Conservation (phyloP, 768 basidiomycete species). For the Fistulinella prunicolor region DNA sequence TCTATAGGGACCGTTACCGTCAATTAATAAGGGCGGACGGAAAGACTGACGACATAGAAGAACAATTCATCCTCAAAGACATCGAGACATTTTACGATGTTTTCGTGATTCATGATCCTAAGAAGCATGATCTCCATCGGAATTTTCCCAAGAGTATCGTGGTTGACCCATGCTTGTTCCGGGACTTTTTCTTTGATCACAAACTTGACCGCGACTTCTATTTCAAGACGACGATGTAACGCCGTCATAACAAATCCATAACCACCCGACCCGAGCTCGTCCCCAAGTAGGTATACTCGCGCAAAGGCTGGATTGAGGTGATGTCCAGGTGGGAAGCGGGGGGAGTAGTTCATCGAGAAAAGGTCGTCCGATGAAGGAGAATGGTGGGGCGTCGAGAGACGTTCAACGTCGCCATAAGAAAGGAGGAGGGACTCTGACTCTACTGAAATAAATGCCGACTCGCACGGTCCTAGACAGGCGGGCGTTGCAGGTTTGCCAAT, state of each 20-base stretch:
- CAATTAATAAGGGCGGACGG: neutral
- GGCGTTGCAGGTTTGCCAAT: neutral
- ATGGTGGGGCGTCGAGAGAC: constrained; percentile 1
- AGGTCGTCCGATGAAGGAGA: constrained; percentile 13
- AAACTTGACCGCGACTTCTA: constrained; percentile 92
- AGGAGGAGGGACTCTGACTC: constrained; percentile 25
- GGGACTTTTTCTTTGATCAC: constrained; percentile 76
- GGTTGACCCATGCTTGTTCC: constrained; percentile 51
- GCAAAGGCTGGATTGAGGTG: constrained; percentile 59
- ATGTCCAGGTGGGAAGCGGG: constrained; percentile 61
- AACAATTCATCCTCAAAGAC: constrained; percentile 80
- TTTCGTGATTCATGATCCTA: constrained; percentile 68
- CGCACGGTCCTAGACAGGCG: neutral
- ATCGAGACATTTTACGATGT: constrained; percentile 80
- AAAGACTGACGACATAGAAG: constrained; percentile 75
- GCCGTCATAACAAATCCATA: constrained; percentile 96
- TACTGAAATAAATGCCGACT: neutral
- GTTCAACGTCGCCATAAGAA: constrained; percentile 10
- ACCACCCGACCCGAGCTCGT: constrained; percentile 86
- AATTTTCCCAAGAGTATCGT: constrained; percentile 57
- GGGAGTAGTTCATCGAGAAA: constrained; percentile 34
- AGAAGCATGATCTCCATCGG: constrained; percentile 84
- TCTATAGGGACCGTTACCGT: constrained; percentile 40
- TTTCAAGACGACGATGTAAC: constrained; percentile 50
- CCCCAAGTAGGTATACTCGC: constrained; percentile 56